Percentiles rank a stretch among this genome's conserved stretches.
phyloP scores from a whole-genome alignment of 2,329 filamentous ascomycete genomes.

The Phialophora macrospora region DNA sequence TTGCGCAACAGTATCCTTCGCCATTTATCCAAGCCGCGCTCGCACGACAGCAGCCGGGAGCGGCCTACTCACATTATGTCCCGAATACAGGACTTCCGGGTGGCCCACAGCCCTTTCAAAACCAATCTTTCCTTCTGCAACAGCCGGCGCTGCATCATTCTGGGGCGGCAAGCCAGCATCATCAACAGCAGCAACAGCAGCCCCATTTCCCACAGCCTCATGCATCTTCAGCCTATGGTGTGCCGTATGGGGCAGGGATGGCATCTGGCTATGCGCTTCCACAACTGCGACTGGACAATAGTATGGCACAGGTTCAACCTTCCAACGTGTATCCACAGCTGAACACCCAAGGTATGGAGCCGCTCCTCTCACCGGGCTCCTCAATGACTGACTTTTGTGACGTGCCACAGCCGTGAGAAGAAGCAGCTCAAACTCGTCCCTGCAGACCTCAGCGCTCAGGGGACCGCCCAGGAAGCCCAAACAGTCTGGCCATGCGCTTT shows the following conservation, averaged over 20 bases:
- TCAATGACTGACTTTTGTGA: constrained; percentile 17
- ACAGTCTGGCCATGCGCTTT: constrained; percentile 83
- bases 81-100: constrained; percentile 8
- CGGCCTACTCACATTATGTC: constrained; percentile 27
- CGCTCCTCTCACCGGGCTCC: too few relatives aligned
- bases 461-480: constrained; percentile 70
- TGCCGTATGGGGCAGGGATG: constrained; percentile 21
- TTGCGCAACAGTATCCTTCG: constrained; percentile 37
- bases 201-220: constrained; percentile 25
- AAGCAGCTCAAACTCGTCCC: constrained; percentile 39
- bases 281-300: constrained; percentile 33
- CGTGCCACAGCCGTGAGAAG: constrained; percentile 25
- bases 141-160: constrained; percentile 25
- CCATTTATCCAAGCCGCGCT: constrained; percentile 35
- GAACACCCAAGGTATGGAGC: constrained; percentile 29
- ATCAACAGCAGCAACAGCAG: constrained; percentile 22
- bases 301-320: constrained; percentile 19
- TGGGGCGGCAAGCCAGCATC: constrained; percentile 16
- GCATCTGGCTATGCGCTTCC: constrained; percentile 31
- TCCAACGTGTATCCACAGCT: constrained; percentile 26
- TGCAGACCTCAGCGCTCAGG: constrained; percentile 53
- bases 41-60: constrained; percentile 28
- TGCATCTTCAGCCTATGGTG: constrained; percentile 14
- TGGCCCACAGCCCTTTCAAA: constrained; percentile 22
- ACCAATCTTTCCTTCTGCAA: constrained; percentile 28